These are phyloP conservation scores for Bryoglossum gracile DNA, from an alignment of 495 filamentous ascomycete species.

Conservation along the genomic window DNA sequence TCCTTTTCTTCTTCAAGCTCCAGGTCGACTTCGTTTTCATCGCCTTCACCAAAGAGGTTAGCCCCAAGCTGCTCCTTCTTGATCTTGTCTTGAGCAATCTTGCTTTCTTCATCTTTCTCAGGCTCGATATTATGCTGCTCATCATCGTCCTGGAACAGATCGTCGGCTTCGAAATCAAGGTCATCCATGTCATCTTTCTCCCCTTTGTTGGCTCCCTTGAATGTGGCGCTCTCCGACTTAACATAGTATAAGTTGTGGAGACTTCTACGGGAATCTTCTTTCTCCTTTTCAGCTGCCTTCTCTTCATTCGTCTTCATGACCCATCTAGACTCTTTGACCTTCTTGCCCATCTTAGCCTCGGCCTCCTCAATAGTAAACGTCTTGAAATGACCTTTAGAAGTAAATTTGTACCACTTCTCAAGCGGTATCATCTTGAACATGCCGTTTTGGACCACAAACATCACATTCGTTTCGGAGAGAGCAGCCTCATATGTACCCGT, in stretches of 20 bases:
- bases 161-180: conserved; percentile 49
- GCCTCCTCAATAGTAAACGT: conserved; percentile 76
- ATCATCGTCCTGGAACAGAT: conserved; percentile 76
- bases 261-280: conserved; percentile 40
- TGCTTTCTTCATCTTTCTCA: conserved; percentile 75
- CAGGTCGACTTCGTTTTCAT: conserved; percentile 78
- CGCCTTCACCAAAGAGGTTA: conserved; percentile 76
- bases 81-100: conserved; percentile 77
- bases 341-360: conserved; percentile 69
- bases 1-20: conserved; percentile 64
- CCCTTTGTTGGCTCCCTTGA: conserved; percentile 38
- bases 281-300: conserved; percentile 43
- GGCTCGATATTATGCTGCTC: conserved; percentile 73
- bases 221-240: conserved; percentile 46
- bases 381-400: conserved; percentile 73
- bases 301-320: conserved; percentile 60
- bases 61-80: conserved; percentile 82
- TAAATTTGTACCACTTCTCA: conserved; percentile 94
- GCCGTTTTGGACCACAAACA: conserved; percentile 58
- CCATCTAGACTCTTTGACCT: conserved; percentile 66
- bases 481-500: conserved; percentile 82
- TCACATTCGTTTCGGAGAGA: conserved; percentile 66
- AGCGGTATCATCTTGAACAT: conserved; percentile 82
- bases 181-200: conserved; percentile 52
- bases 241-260: conserved; percentile 38